Evolutionary conservation across 1,284 basidiomycete species (phyloP).

Genomic region (Rhodotorula sp.): DNA sequence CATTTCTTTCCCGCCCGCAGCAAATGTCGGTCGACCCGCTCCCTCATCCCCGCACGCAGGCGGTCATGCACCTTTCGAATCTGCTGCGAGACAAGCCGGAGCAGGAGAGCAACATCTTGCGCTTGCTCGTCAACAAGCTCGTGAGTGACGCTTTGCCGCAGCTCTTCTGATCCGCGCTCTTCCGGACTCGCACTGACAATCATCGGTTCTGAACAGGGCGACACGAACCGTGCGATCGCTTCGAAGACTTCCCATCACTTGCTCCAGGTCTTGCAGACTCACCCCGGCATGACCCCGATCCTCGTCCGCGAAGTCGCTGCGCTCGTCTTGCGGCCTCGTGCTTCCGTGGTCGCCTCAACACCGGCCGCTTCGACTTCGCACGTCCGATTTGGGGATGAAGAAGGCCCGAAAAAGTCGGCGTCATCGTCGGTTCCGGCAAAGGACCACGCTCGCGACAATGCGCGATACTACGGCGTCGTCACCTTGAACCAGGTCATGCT

Average conservation of each 20-base stretch:
- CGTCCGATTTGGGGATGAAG: constrained; percentile 49
- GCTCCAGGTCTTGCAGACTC: constrained; percentile 82
- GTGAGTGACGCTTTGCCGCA: constrained; percentile 53
- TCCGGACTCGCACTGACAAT: background rate
- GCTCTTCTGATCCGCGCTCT: background rate
- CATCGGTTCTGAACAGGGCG: constrained; percentile 62
- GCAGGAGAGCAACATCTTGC: constrained; percentile 93
- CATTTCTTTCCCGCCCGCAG: constrained; percentile 52
- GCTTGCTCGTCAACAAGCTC: constrained; percentile 91
- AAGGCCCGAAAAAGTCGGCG: constrained; percentile 47
- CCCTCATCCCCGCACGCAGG: constrained; percentile 80
- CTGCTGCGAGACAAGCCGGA: constrained; percentile 88
- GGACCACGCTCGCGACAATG: constrained; percentile 61
- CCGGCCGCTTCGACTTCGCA: constrained; percentile 49
- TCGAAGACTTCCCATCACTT: constrained; percentile 87
- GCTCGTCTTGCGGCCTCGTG: constrained; percentile 64
- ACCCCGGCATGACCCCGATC: constrained; percentile 91
- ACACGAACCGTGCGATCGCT: constrained; percentile 82
- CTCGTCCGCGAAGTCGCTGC: constrained; percentile 83
- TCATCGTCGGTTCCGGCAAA: constrained; percentile 27
- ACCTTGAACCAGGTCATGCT: constrained; percentile 93
- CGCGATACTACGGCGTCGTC: constrained; percentile 85
- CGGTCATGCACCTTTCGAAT: constrained; percentile 64
- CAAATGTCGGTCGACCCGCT: constrained; percentile 82
- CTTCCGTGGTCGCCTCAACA: constrained; percentile 52